These are phyloP conservation scores for Rhododendron simsii DNA, from an alignment of 148 eudicot genomes.

Conservation along the genomic window DNA sequence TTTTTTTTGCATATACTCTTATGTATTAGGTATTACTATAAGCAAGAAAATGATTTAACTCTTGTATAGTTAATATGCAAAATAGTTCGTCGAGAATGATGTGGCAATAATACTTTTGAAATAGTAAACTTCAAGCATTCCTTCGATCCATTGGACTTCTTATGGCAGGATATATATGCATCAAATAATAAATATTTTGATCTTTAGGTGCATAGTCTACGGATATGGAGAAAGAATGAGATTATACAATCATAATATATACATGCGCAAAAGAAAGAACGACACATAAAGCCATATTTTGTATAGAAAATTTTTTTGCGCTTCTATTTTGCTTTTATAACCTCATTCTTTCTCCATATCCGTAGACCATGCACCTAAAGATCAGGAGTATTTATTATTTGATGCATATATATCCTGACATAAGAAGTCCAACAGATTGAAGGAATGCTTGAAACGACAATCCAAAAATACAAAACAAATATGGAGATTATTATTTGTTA, in stretches of 20 bases:
- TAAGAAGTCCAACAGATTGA: not conserved
- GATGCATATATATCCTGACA: not conserved
- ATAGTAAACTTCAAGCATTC: not conserved
- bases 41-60: no score
- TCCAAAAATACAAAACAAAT: not conserved
- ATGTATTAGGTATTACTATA: no score
- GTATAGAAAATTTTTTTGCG: not conserved
- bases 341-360: not conserved
- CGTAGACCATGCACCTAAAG: not conserved
- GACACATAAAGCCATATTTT: no score
- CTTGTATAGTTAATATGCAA: no score
- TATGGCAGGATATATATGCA: not conserved
- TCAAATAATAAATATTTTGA: not conserved
- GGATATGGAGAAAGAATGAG: not conserved
- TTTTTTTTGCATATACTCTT: no score
- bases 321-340: not conserved
- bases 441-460: not conserved
- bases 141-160: not conserved
- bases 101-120: not conserved
- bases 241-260: no score
- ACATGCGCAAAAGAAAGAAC: no score
- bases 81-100: not conserved
- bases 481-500: not conserved
- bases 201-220: no score
- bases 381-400: not conserved